A percentile compares a stretch with the other conserved stretches of the same genome.
Conservation (phyloP, 768 basidiomycete genomes). For the Suillus ampliporus region DNA sequence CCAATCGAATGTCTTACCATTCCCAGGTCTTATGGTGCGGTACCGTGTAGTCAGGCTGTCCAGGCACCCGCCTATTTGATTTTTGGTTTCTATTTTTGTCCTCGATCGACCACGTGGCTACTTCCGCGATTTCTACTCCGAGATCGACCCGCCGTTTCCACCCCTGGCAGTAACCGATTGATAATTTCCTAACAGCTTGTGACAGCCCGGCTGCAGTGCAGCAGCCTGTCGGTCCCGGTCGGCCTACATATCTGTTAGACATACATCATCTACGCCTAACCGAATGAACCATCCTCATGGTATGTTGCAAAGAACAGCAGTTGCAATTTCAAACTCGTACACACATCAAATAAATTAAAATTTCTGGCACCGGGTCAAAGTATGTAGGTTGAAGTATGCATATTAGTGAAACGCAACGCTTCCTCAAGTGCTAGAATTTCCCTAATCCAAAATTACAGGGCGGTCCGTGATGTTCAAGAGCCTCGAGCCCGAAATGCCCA, state of each 20-base stretch:
- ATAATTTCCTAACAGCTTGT: neutral
- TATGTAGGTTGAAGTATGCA: neutral
- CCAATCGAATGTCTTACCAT: too few relatives aligned
- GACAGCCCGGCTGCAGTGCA: neutral
- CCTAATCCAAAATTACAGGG: neutral
- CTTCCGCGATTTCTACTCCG: conserved; percentile 1
- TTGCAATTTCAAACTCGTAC: neutral
- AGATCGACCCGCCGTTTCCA: neutral
- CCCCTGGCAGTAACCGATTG: neutral
- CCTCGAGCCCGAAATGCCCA: neutral
- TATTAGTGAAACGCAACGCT: neutral
- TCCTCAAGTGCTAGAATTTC: neutral
- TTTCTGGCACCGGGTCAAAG: conserved; percentile 2
- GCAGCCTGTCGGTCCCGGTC: too few relatives aligned
- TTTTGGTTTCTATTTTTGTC: neutral
- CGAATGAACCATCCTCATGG: neutral
- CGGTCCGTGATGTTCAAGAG: neutral
- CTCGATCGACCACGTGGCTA: conserved; percentile 3
- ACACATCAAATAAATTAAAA: neutral
- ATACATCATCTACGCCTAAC: neutral
- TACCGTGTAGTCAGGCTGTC: neutral
- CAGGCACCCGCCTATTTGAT: neutral
- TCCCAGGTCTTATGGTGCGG: neutral
- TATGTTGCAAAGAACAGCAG: too few relatives aligned
- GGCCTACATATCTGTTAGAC: neutral